These are phyloP conservation scores for Emmonsiellopsis sp. DNA, from an alignment of 2,329 filamentous ascomycete genomes.

Conservation along the genomic window DNA sequence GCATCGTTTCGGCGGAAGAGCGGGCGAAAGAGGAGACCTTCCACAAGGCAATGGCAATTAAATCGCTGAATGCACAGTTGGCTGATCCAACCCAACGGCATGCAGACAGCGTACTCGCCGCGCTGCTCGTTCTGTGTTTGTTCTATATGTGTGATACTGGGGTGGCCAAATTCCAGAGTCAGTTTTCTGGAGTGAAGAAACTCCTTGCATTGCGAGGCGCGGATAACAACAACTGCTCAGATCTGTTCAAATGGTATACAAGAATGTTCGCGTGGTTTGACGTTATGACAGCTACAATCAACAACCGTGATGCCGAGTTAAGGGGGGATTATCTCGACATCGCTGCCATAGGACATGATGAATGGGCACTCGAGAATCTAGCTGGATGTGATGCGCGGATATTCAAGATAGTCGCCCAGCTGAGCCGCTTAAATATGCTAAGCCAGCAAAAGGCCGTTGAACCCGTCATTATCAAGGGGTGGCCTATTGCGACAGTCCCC, in stretches of 20 bases:
- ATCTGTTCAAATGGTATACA: constrained; percentile 70
- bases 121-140: constrained; percentile 76
- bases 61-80: constrained; percentile 73
- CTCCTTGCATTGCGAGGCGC: constrained; percentile 67
- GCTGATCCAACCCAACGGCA: constrained; percentile 65
- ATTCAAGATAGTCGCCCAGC: constrained; percentile 75
- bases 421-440: constrained; percentile 75
- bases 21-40: constrained; percentile 67
- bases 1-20: constrained; percentile 44
- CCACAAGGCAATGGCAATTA: constrained; percentile 76
- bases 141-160: constrained; percentile 92
- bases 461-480: constrained; percentile 17
- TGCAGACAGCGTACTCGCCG: constrained; percentile 80
- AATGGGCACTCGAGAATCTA: constrained; percentile 71
- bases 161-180: constrained; percentile 84
- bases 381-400: constrained; percentile 78
- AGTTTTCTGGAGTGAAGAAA: constrained; percentile 88
- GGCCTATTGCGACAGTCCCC: constrained; percentile 17
- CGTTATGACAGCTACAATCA: constrained; percentile 82
- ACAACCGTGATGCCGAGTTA: constrained; percentile 80
- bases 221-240: constrained; percentile 52
- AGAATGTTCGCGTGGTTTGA: constrained; percentile 92
- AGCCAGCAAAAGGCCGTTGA: constrained; percentile 52
- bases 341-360: constrained; percentile 54
- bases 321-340: constrained; percentile 53